A percentile compares a stretch with the other conserved stretches of the same genome.
Evolutionary conservation across 2,329 filamentous ascomycete genomes (phyloP).

Genomic region (Byssoonygena ceratinophila): DNA sequence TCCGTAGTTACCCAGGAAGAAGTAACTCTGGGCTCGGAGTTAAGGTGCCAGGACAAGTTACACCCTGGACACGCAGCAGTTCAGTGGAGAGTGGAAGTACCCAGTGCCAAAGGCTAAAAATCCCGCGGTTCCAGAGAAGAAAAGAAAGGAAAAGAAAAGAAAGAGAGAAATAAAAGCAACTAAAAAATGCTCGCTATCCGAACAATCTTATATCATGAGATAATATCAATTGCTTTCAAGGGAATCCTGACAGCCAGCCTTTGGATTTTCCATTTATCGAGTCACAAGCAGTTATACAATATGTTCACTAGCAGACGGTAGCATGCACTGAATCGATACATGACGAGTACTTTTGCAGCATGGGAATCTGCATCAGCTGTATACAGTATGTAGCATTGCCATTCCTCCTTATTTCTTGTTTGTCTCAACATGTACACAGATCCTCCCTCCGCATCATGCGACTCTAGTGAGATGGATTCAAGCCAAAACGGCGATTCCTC

Average conservation of each 20-base stretch:
- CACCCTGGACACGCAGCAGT: too few species aligned
- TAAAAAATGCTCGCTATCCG: slow-evolving; percentile 11
- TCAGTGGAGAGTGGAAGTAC: background rate
- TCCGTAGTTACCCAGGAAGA: background rate
- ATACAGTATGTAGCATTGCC: background rate
- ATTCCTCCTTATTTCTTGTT: background rate
- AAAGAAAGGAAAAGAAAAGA: slow-evolving; percentile 1
- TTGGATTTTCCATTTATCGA: too few species aligned
- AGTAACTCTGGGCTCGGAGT: background rate
- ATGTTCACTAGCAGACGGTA: background rate
- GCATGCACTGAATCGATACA: slow-evolving; percentile 4
- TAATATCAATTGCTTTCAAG: background rate
- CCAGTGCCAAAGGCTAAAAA: background rate
- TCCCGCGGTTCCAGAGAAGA: slow-evolving; percentile 2
- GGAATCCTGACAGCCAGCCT: background rate
- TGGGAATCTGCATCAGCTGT: background rate
- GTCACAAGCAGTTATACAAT: too few species aligned
- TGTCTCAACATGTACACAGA: background rate
- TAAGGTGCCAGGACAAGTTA: background rate
- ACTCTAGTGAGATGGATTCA: background rate
- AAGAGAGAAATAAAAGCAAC: slow-evolving; percentile 11
- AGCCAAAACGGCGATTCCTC: background rate
- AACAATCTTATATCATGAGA: background rate
- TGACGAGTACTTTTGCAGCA: slow-evolving; percentile 1
- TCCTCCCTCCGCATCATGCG: background rate